Base-by-base conservation (phyloP, 805 yeast genomes). In the Metschnikowia koreensis region DNA sequence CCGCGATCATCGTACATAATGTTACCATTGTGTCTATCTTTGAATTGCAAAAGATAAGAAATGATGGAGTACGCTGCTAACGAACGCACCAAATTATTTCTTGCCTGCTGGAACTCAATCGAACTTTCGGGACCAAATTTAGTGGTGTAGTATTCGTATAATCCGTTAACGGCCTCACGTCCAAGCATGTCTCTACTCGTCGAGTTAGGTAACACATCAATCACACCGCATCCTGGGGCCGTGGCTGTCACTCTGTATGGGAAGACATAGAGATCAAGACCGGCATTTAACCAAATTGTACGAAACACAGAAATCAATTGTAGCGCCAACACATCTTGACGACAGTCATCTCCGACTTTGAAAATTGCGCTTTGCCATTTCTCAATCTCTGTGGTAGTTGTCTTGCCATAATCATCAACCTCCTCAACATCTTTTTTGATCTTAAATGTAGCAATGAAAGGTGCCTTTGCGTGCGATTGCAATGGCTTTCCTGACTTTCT, bases 171-270 rank as follows among this genome's bases (percentile, higher is more conserved):
- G 0, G 99, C 99, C 66, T 94, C 99, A 64, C 99, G 82, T 40
- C 99, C 99, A 47, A 94, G 79, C 98, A 94, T 93, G 71, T 94
- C 99, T 72, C 99, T 83, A 41, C 97, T 90, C 28, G 90, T 86
- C 6, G 97, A 87, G 66, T 93, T 89, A 34, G 99, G 99, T 58
- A 94, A 78, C 33, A 96, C 99, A 67, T 96, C 99, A 73, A 94
- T 94, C 41, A 94, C 96, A 70, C 99, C 99, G 74, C 98, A 92
- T 0, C 99, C 99, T 1, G 99, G 98, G 2, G 97, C 97, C 9
- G 99, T 94, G 1, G 99, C 99, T 0, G 97, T 92, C 27, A 94
- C 99, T 58, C 97, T 75, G 69, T 94, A 81, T 1, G 99, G 99
- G 71, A 82, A 96, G 27, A 94, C 96, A 68, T 78, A 94, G 41